Conservation (phyloP, 129 eudicot genomes). For the Artemisia tridentata region DNA sequence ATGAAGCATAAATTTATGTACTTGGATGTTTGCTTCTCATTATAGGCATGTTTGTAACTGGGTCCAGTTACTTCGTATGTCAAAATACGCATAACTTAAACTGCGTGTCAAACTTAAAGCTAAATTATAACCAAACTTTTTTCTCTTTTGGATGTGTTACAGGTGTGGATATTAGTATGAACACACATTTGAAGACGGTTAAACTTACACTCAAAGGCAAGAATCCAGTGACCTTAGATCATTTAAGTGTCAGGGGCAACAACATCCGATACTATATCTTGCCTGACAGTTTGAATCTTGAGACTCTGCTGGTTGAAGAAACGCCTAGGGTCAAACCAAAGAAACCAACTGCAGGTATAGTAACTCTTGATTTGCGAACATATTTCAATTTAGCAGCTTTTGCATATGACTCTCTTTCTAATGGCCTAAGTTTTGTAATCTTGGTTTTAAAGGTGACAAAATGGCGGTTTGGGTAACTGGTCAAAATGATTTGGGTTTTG, state of each 20-base stretch:
- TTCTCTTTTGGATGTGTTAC: constrained; percentile 12
- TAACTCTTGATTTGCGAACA: background rate
- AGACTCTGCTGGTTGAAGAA: constrained; percentile 87
- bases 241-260: constrained; percentile 94
- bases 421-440: too few relatives aligned
- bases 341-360: constrained; percentile 90
- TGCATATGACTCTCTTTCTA: background rate
- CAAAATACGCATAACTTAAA: background rate
- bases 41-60: background rate
- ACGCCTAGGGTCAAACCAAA: constrained; percentile 95
- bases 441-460: too few relatives aligned
- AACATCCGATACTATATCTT: constrained; percentile 88
- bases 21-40: background rate
- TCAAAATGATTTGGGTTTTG: background rate
- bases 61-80: background rate
- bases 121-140: background rate
- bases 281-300: constrained; percentile 95
- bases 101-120: background rate
- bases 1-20: background rate
- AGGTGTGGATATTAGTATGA: constrained; percentile 97
- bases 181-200: constrained; percentile 88
- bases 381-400: background rate
- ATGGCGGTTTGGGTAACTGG: background rate
- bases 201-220: constrained; percentile 90
- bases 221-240: constrained; percentile 88